These are phyloP conservation scores for Lepiota brunneoincarnata DNA, from an alignment of 768 basidiomycete species.

Conservation along the genomic window DNA sequence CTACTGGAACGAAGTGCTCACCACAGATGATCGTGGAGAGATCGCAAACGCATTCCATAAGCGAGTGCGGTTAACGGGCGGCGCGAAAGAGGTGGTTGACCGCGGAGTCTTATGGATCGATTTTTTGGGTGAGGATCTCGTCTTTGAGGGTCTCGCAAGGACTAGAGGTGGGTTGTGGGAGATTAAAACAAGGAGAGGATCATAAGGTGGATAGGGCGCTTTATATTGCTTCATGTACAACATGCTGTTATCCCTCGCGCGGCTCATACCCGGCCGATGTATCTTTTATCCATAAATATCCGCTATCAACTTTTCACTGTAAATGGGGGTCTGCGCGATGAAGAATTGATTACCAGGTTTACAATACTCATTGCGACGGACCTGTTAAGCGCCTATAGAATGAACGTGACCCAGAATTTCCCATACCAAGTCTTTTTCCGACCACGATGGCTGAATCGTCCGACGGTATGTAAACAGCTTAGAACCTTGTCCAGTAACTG, in stretches of 20 bases:
- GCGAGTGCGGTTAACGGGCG: constrained; percentile 29
- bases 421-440: no score
- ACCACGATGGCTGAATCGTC: neutral
- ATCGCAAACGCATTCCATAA: constrained; percentile 15
- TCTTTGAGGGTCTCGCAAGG: constrained; percentile 53
- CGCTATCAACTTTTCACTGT: no score
- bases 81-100: constrained; percentile 25
- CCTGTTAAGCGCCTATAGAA: no score
- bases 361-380: no score
- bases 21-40: constrained; percentile 10
- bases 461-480: neutral
- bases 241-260: no score
- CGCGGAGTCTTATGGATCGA: constrained; percentile 56
- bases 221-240: no score
- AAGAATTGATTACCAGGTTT: no score
- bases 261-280: no score
- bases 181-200: constrained; percentile 43
- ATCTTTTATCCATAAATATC: no score
- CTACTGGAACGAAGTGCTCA: constrained; percentile 16
- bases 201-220: neutral
- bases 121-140: constrained; percentile 50
- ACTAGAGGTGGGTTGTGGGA: constrained; percentile 62
- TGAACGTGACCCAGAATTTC: no score
- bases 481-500: neutral
- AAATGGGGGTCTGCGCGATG: no score